Conservation (phyloP, 257 asterid genomes). For the Salvia miltiorrhiza region DNA sequence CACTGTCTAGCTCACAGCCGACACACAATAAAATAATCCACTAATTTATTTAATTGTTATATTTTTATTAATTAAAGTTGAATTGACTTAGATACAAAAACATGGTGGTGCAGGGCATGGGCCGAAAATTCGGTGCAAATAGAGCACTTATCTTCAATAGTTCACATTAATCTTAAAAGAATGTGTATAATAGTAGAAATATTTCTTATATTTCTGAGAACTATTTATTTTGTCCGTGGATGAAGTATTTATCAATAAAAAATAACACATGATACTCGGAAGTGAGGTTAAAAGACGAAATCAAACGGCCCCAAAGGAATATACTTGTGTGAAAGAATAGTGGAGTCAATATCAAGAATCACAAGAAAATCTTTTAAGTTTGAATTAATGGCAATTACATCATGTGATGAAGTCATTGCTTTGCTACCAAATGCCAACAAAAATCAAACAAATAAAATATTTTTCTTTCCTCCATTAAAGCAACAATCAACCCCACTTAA, state of each 20-base stretch:
- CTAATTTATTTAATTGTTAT: not conserved
- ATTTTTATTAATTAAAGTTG: not conserved
- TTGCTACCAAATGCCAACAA: not conserved
- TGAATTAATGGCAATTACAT: constrained; percentile 19
- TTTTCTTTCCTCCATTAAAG: constrained; percentile 1
- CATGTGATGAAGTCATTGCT: constrained; percentile 24
- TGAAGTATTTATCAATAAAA: too few relatives aligned
- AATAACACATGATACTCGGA: not conserved
- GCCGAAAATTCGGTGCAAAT: not conserved
- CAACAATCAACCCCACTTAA: constrained; percentile 4
- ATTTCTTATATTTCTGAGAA: too few relatives aligned
- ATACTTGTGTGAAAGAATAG: not conserved
- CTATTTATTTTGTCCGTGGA: too few relatives aligned
- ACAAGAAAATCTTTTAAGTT: constrained; percentile 3
- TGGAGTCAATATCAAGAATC: constrained; percentile 23
- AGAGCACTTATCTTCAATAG: not conserved
- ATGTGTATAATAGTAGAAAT: too few relatives aligned
- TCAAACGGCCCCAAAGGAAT: not conserved
- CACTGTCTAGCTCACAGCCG: constrained; percentile 9
- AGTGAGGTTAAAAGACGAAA: not conserved
- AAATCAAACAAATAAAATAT: not conserved
- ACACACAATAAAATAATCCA: constrained; percentile 6
- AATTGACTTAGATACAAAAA: not conserved
- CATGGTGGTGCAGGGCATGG: not conserved
- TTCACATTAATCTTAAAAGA: too few relatives aligned